A percentile compares a stretch with the other conserved stretches of the same genome.
Conservation (phyloP, 2,329 filamentous ascomycete species). For the Calonectria pauciramosa region DNA sequence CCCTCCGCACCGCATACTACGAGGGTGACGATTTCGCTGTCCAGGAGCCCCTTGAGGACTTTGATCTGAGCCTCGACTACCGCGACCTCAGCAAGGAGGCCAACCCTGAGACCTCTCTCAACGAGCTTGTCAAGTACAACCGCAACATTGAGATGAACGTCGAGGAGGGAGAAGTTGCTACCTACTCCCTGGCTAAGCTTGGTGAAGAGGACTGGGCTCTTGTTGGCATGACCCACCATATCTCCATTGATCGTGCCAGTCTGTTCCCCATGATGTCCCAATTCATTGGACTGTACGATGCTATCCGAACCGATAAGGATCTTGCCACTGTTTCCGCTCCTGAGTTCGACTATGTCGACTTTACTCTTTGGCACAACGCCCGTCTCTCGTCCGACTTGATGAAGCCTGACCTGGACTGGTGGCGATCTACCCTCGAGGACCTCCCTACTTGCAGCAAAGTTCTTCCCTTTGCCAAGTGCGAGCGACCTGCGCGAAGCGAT, state of each 20-base stretch:
- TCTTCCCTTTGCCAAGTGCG: constrained; percentile 40
- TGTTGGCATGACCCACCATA: constrained; percentile 42
- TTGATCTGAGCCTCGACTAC: constrained; percentile 36
- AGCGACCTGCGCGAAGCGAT: constrained; percentile 36
- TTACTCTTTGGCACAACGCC: constrained; percentile 45
- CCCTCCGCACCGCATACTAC: constrained; percentile 40
- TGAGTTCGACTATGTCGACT: constrained; percentile 41
- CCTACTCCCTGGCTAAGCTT: constrained; percentile 38
- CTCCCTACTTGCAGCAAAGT: constrained; percentile 37
- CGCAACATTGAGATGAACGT: constrained; percentile 43
- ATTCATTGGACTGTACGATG: constrained; percentile 41
- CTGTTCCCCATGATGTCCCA: constrained; percentile 42
- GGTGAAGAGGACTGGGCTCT: constrained; percentile 38
- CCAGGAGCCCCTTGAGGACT: constrained; percentile 40
- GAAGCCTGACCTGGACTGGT: constrained; percentile 44
- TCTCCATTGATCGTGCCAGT: constrained; percentile 42
- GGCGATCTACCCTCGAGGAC: constrained; percentile 37
- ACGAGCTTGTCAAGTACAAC: constrained; percentile 35
- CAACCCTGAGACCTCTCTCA: constrained; percentile 28
- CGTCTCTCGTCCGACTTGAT: constrained; percentile 40
- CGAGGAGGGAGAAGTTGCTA: constrained; percentile 39
- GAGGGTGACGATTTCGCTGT: constrained; percentile 42
- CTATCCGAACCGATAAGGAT: constrained; percentile 33
- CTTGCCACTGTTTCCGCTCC: constrained; percentile 38
- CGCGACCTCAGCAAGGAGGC: constrained; percentile 32